Evolutionary conservation across 75 land plant genomes (phyloP), one percentile per base, ranked within the genome.

Genomic region (Cryptomeria japonica): DNA sequence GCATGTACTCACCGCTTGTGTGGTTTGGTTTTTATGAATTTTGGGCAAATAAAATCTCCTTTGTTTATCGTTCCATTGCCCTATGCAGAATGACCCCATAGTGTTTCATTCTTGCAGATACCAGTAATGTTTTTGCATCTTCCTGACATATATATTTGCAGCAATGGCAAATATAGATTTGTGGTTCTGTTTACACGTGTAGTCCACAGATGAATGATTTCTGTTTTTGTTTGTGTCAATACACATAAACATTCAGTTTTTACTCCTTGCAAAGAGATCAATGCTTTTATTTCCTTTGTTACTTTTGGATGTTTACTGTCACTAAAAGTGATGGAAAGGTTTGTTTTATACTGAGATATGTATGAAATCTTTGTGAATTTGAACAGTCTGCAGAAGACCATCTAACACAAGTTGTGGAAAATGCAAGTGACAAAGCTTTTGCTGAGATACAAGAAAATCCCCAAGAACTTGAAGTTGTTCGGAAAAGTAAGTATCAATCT

Each of bases 331-430:
- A 79, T 41, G 8, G 28, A 41, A 79, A 36, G n/a, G 28, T 79
- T 79, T 79, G 12, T 79, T 19, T 44, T 79, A 41, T 19, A 22
- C 82, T 41, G 25, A 79, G n/a, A n/a, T n/a, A 4, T 25, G 31
- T 82, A 9, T 46, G 34, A 82, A 15, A 42, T 44, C 16, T 82
- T 39, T 82, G 46, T 86, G 80, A 51, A 39, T 90, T 73, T 37
- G 15, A 84, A 31, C 90, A 98, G 99, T 92, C 70, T 75, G 93
- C 99, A 79, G 95, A 94, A 76, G 93, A 97, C 47, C 87, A 90
- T 64, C 86, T 98, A 87, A 90, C 91, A 85, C 86, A 94, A 75
- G 88, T 97, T 87, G 93, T 98, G 55, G 88, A 89, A 78, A 90
- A 87, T 73, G 93, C 97, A 70, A 92, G 93, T 87, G 95, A 98